Conservation (phyloP, 2,329 filamentous ascomycete genomes). For the Pyrenochaeta sp. region DNA sequence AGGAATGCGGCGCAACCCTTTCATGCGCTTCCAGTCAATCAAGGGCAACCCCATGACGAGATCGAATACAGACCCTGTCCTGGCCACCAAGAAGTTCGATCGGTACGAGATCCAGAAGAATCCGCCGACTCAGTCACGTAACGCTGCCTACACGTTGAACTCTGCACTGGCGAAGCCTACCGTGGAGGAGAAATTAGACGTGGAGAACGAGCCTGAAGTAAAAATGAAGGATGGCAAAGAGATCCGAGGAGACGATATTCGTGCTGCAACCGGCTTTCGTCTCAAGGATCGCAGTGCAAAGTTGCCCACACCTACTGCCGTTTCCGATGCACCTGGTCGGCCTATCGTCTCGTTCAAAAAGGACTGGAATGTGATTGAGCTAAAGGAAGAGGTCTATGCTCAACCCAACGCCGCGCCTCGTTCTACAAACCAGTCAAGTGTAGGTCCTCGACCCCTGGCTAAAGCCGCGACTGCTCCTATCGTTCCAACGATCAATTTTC, state of each 20-base stretch:
- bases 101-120: constrained; percentile 83
- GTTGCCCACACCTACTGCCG: constrained; percentile 85
- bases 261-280: constrained; percentile 87
- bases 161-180: constrained; percentile 41
- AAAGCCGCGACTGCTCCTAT: constrained; percentile 53
- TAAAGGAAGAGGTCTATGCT: constrained; percentile 62
- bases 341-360: constrained; percentile 97
- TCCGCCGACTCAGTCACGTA: constrained; percentile 81
- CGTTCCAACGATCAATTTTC: constrained; percentile 62
- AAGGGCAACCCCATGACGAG: constrained; percentile 55
- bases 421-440: constrained; percentile 23
- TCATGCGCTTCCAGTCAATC: constrained; percentile 68
- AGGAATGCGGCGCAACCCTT: constrained; percentile 69
- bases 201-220: constrained; percentile 44
- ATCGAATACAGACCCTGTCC: constrained; percentile 56
- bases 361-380: constrained; percentile 80
- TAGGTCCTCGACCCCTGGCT: constrained; percentile 36
- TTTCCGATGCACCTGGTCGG: constrained; percentile 88
- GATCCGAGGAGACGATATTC: constrained; percentile 85
- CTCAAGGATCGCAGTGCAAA: constrained; percentile 86
- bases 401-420: constrained; percentile 28
- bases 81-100: constrained; percentile 54
- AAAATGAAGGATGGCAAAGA: constrained; percentile 81
- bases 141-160: constrained; percentile 81
- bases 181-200: constrained; percentile 35